phyloP scores from a whole-genome alignment of 805 yeast species.

The Lachancea sp. region DNA sequence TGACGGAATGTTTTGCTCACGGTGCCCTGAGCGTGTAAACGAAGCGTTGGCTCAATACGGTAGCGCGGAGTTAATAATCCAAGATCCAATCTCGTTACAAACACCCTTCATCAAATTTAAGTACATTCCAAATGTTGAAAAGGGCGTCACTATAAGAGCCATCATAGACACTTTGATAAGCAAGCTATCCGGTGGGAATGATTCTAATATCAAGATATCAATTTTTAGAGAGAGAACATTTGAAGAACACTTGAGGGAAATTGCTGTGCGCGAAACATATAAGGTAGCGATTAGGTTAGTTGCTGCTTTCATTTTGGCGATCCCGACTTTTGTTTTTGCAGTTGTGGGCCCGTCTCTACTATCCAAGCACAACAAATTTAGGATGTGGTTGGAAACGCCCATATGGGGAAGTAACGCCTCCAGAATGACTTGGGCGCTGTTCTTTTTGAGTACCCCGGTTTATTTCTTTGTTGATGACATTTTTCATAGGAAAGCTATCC shows the following conservation, averaged over 20 bases:
- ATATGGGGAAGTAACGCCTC: conserved; percentile 57
- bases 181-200: conserved; percentile 31
- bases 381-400: conserved; percentile 54
- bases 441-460: conserved; percentile 62
- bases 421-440: conserved; percentile 58
- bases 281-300: conserved; percentile 42
- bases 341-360: conserved; percentile 62
- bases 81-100: conserved; percentile 45
- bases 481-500: conserved; percentile 60
- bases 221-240: conserved; percentile 50
- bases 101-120: conserved; percentile 58
- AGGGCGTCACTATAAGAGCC: conserved; percentile 45
- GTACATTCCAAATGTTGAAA: conserved; percentile 45
- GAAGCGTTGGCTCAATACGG: conserved; percentile 47
- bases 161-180: conserved; percentile 46
- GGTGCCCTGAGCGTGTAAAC: conserved; percentile 57
- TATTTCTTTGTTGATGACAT: conserved; percentile 70
- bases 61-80: conserved; percentile 44
- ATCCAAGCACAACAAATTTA: conserved; percentile 36
- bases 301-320: conserved; percentile 47
- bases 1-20: conserved; percentile 47
- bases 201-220: conserved; percentile 41
- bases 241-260: conserved; percentile 53
- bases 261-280: conserved; percentile 44
- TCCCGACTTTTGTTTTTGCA: conserved; percentile 65